Percentiles rank a stretch among this genome's conserved stretches.
Conservation (phyloP, 768 basidiomycete species). For the Gyrodon lividus region DNA sequence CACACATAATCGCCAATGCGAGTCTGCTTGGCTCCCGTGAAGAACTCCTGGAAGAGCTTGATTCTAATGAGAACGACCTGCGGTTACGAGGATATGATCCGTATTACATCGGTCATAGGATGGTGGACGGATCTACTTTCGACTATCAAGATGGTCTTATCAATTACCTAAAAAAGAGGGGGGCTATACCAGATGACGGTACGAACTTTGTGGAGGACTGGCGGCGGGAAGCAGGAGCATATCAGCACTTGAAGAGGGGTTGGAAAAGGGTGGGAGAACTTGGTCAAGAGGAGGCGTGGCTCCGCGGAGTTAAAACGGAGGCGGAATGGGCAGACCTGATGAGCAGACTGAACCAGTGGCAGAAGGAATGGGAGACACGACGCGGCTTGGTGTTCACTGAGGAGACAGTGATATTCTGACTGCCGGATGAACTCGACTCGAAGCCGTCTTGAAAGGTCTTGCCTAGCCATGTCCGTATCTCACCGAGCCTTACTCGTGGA, state of each 20-base stretch:
- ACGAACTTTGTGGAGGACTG: conserved; percentile 49
- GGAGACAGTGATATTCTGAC: conserved; percentile 10
- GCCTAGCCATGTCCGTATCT: too few species aligned
- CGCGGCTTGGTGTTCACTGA: conserved; percentile 13
- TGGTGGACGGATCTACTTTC: conserved; percentile 33
- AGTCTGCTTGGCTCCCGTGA: conserved; percentile 40
- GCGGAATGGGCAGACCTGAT: conserved; percentile 51
- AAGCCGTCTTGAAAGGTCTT: not conserved
- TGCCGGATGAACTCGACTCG: not conserved
- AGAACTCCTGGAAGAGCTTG: conserved; percentile 41
- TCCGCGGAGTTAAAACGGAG: conserved; percentile 50
- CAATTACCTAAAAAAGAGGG: conserved; percentile 11
- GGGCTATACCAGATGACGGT: conserved; percentile 42
- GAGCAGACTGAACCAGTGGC: conserved; percentile 47
- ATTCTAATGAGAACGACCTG: conserved; percentile 39
- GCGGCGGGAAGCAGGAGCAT: conserved; percentile 38
- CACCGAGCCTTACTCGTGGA: too few species aligned
- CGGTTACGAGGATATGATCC: conserved; percentile 48
- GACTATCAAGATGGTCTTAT: conserved; percentile 42
- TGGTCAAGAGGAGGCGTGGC: conserved; percentile 42
- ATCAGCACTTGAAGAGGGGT: conserved; percentile 35
- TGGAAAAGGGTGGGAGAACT: conserved; percentile 48
- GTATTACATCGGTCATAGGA: conserved; percentile 46
- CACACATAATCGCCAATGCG: conserved; percentile 44
- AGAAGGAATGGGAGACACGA: conserved; percentile 50